phyloP scores from a whole-genome alignment of 306 rosid species.

The Coriaria nepalensis region DNA sequence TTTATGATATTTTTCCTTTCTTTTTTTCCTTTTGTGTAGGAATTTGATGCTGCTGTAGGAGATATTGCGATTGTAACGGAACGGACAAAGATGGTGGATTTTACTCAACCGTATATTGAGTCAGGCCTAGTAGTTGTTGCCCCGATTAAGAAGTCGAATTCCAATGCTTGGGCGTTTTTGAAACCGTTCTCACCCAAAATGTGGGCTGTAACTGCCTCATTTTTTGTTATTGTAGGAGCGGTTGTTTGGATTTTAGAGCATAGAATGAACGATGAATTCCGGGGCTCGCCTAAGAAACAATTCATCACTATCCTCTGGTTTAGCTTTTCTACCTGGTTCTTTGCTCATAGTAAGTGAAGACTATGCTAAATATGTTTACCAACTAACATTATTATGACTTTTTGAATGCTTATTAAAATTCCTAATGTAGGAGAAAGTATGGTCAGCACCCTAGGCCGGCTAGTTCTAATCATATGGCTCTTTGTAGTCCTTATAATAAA shows the following conservation, averaged over 20 bases:
- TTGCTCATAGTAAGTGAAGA: constrained; percentile 64
- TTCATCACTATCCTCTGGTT: constrained; percentile 16
- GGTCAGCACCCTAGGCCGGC: constrained; percentile 80
- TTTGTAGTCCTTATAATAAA: constrained; percentile 85
- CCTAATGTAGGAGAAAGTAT: constrained; percentile 64
- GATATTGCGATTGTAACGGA: constrained; percentile 76
- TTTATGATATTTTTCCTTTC: constrained; percentile 13
- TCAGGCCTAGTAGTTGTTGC: constrained; percentile 92
- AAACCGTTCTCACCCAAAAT: constrained; percentile 55
- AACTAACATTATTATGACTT: constrained; percentile 8
- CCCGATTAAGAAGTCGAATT: constrained; percentile 33
- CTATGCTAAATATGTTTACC: constrained; percentile 2
- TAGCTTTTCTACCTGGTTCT: constrained; percentile 62
- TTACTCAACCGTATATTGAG: constrained; percentile 85
- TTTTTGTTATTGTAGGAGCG: constrained; percentile 64
- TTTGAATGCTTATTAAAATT: constrained; percentile 11
- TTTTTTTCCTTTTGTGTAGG: constrained; percentile 41
- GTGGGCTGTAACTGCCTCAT: constrained; percentile 71
- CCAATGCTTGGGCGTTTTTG: constrained; percentile 79
- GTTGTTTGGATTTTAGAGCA: constrained; percentile 96
- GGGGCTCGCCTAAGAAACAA: no score
- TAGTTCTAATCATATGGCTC: constrained; percentile 74
- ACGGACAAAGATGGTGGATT: constrained; percentile 80
- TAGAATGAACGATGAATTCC: constrained; percentile 29
- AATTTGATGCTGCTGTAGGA: constrained; percentile 73